Percentiles rank a stretch among this genome's conserved stretches.
These are phyloP conservation scores for Mucor saturninus DNA, from an alignment of 371 early-diverging fungal genomes.

Conservation along the genomic window DNA sequence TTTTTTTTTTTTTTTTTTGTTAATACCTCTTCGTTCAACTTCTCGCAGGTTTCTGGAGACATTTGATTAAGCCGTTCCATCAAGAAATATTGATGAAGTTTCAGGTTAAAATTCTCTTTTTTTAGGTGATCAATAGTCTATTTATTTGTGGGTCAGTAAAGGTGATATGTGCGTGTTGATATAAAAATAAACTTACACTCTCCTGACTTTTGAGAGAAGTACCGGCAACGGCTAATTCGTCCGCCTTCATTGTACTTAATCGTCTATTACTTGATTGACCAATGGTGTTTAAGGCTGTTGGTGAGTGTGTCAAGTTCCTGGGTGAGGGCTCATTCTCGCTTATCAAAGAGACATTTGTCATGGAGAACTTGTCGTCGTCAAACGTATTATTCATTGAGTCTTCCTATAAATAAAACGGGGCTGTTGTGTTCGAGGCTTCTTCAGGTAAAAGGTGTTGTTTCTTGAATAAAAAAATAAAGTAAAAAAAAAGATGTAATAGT, in stretches of 20 bases:
- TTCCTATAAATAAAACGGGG: neutral
- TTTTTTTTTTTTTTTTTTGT: too few relatives aligned
- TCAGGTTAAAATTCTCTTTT: conserved; percentile 75
- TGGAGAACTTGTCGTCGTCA: conserved; percentile 28
- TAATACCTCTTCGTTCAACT: conserved; percentile 65
- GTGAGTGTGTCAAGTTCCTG: conserved; percentile 9
- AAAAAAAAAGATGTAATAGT: too few relatives aligned
- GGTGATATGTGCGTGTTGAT: neutral
- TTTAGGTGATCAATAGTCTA: conserved; percentile 72
- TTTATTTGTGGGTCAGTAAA: neutral
- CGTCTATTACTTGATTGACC: neutral
- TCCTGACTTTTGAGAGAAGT: conserved; percentile 70
- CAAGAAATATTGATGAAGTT: conserved; percentile 69
- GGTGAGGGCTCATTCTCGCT: conserved; percentile 15
- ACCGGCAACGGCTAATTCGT: conserved; percentile 5
- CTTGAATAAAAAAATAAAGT: too few relatives aligned
- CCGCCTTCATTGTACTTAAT: neutral
- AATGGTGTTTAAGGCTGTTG: conserved; percentile 2
- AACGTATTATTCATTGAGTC: neutral
- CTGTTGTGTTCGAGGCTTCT: neutral
- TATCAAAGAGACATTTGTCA: conserved; percentile 37
- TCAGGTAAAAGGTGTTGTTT: neutral
- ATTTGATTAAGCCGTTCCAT: conserved; percentile 63
- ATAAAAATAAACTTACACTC: conserved; percentile 44
- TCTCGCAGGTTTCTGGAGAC: conserved; percentile 64